Conservation (phyloP, 306 rosid genomes). For the Betula pendula region DNA sequence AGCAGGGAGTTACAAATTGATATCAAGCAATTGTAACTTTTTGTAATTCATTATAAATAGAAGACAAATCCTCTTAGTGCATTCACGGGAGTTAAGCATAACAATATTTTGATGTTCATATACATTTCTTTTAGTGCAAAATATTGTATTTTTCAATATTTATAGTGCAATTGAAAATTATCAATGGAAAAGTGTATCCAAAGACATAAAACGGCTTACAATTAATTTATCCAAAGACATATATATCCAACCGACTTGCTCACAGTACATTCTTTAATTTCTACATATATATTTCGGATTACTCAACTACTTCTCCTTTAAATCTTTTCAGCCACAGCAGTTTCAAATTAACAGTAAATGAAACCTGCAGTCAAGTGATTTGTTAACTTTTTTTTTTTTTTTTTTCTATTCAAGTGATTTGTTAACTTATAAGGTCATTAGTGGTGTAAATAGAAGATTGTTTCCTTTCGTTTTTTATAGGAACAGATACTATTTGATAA, state of each 20-base stretch:
- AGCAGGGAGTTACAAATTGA: too few species aligned
- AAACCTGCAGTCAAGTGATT: neutral
- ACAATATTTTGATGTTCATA: too few species aligned
- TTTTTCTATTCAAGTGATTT: neutral
- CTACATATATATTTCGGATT: neutral
- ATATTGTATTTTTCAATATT: too few species aligned
- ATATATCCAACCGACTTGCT: neutral
- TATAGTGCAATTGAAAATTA: neutral
- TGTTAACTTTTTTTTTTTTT: too few species aligned
- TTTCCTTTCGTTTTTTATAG: too few species aligned
- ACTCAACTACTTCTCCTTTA: neutral
- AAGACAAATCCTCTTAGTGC: too few species aligned
- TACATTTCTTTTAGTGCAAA: too few species aligned
- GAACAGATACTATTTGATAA: neutral
- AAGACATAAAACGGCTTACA: neutral
- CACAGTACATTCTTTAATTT: neutral
- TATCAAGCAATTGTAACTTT: too few species aligned
- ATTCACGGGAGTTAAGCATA: too few species aligned
- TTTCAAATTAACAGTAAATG: neutral
- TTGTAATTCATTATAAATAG: too few species aligned
- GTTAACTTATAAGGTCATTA: neutral
- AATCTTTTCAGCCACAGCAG: neutral
- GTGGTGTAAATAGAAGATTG: neutral
- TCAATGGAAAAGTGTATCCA: neutral
- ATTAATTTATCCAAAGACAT: neutral